Evolutionary conservation across 2,329 filamentous ascomycete genomes (phyloP).

Genomic region (Aspergillus fischeri): DNA sequence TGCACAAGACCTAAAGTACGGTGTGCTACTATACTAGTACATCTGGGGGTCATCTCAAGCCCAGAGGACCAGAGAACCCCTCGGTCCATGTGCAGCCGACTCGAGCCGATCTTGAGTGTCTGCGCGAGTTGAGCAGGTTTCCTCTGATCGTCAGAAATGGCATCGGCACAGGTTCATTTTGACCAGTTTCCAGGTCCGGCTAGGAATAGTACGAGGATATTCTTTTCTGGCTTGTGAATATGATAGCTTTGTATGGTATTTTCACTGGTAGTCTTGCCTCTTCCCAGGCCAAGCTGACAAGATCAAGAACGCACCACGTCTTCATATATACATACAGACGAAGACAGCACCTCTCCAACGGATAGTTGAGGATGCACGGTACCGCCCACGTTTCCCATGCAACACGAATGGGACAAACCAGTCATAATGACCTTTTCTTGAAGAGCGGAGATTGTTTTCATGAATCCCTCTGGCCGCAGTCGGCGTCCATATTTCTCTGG

Average conservation of each 20-base stretch:
- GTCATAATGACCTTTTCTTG: background rate
- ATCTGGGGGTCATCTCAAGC: background rate
- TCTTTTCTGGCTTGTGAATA: background rate
- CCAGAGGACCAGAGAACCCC: background rate
- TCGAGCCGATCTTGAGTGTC: background rate
- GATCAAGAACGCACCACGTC: background rate
- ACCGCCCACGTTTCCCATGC: background rate
- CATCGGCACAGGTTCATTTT: background rate
- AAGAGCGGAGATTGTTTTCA: background rate
- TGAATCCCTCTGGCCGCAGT: background rate
- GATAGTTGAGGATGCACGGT: background rate
- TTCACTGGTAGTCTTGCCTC: background rate
- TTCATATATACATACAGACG: slow-evolving; percentile 7
- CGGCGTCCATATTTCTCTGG: background rate
- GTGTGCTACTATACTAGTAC: background rate
- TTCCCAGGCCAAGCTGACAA: background rate
- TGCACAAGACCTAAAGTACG: background rate
- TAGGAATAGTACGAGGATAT: background rate
- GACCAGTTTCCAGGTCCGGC: background rate
- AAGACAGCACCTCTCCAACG: background rate
- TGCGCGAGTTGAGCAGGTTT: background rate
- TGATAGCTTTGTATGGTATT: background rate
- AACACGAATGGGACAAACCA: background rate
- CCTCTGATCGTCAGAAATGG: background rate
- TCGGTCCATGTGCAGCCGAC: too few species aligned